A percentile compares a stretch with the other conserved stretches of the same genome.
Evolutionary conservation across 2,329 filamentous ascomycete genomes (phyloP).

Genomic region (Rhynchosporium secalis): DNA sequence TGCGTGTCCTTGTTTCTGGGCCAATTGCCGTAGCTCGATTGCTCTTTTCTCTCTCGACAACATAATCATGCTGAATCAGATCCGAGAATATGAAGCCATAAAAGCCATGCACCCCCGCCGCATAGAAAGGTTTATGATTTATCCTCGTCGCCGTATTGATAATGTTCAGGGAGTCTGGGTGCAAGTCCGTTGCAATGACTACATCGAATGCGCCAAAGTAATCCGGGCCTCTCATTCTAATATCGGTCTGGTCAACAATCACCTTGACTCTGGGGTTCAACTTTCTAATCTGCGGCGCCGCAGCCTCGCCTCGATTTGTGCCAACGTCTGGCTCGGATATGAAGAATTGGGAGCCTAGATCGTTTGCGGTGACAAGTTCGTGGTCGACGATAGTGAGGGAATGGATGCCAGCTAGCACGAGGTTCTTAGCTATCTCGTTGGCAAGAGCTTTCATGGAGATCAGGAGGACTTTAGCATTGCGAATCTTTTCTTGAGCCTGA

Average conservation of each 20-base stretch:
- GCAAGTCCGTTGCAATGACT: slow-evolving; percentile 85
- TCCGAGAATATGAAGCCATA: slow-evolving; percentile 97
- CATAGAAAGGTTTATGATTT: slow-evolving; percentile 81
- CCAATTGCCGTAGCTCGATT: slow-evolving; percentile 65
- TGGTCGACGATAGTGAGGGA: slow-evolving; percentile 88
- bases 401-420: slow-evolving; percentile 89
- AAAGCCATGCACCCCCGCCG: slow-evolving; percentile 80
- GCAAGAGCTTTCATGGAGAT: slow-evolving; percentile 85
- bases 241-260: slow-evolving; percentile 65
- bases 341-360: slow-evolving; percentile 83
- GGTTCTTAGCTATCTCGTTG: slow-evolving; percentile 95
- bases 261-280: slow-evolving; percentile 88
- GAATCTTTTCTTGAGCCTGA: slow-evolving; percentile 89
- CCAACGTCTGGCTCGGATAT: slow-evolving; percentile 69
- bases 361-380: slow-evolving; percentile 70
- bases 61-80: slow-evolving; percentile 84
- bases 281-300: slow-evolving; percentile 73
- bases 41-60: slow-evolving; percentile 80
- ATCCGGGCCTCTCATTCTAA: slow-evolving; percentile 65
- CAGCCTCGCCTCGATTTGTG: slow-evolving; percentile 81
- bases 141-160: slow-evolving; percentile 87
- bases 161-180: slow-evolving; percentile 69
- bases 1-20: slow-evolving; percentile 75
- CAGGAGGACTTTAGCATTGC: slow-evolving; percentile 84
- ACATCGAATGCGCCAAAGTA: slow-evolving; percentile 83